These are phyloP conservation scores for Henningerozyma blattae DNA, from an alignment of 805 yeast genomes.

Conservation along the genomic window DNA sequence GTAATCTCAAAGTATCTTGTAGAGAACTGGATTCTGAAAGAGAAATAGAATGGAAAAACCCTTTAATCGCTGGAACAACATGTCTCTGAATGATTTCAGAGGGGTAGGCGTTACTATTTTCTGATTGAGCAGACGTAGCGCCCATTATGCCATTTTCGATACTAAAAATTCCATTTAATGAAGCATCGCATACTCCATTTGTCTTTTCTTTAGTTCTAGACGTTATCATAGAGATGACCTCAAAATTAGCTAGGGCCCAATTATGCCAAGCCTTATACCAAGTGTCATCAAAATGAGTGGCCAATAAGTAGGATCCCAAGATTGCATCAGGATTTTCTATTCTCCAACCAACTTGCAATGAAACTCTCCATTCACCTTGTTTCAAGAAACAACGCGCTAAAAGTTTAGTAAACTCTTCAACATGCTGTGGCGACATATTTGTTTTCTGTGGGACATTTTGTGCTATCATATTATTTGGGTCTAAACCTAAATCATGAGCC, in stretches of 20 bases:
- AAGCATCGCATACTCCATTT: conserved; percentile 4
- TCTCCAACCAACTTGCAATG: conserved; percentile 69
- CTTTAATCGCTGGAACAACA: conserved; percentile 91
- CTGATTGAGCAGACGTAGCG: conserved; percentile 14
- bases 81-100: conserved; percentile 64
- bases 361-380: conserved; percentile 98
- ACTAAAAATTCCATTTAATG: conserved; percentile 6
- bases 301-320: conserved; percentile 80
- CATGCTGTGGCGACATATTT: conserved; percentile 41
- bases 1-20: conserved; percentile 81
- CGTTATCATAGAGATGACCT: conserved; percentile 63
- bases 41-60: conserved; percentile 90
- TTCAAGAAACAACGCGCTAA: conserved; percentile 90
- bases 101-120: conserved; percentile 15
- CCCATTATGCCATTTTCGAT: conserved; percentile 19
- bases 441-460: conserved; percentile 66
- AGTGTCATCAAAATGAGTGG: conserved; percentile 82
- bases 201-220: conserved; percentile 16
- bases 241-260: conserved; percentile 98
- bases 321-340: conserved; percentile 69
- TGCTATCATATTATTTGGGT: conserved; percentile 76
- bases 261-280: conserved; percentile 99
- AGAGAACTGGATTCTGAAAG: conserved; percentile 76
- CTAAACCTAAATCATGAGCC: conserved; percentile 78
- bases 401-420: conserved; percentile 70